phyloP scores from a whole-genome alignment of 805 yeast genomes.

The Ogataea dorogensis region DNA sequence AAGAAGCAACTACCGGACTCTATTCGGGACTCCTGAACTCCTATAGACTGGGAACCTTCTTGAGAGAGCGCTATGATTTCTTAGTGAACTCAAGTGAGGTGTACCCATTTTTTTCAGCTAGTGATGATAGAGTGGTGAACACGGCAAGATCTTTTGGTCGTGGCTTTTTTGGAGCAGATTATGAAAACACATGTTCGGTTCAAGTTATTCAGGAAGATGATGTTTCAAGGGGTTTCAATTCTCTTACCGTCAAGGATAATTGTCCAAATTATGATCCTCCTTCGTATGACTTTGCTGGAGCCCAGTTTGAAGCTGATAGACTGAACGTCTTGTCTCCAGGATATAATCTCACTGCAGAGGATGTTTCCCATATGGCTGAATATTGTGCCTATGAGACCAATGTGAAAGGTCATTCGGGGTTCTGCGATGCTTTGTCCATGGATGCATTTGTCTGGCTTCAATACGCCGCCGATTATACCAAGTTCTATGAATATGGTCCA shows the following conservation, averaged over 20 bases:
- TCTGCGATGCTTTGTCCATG: constrained; percentile 63
- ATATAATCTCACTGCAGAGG: constrained; percentile 46
- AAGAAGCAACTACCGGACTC: constrained; percentile 47
- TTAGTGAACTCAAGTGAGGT: constrained; percentile 38
- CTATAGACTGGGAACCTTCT: constrained; percentile 43
- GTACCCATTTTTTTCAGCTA: constrained; percentile 51
- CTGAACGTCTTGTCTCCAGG: constrained; percentile 52
- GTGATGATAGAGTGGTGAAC: constrained; percentile 49
- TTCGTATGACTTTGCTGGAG: constrained; percentile 30
- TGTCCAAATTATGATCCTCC: constrained; percentile 34
- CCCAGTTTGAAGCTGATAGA: constrained; percentile 49
- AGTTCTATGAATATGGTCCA: constrained; percentile 59
- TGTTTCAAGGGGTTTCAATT: constrained; percentile 47
- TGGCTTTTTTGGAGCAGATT: constrained; percentile 50
- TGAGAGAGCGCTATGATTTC: constrained; percentile 47
- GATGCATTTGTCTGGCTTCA: constrained; percentile 61
- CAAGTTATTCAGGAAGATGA: constrained; percentile 46
- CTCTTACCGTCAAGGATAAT: constrained; percentile 38
- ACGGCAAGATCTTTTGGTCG: constrained; percentile 52
- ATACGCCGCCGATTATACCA: constrained; percentile 53
- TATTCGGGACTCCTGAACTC: constrained; percentile 52
- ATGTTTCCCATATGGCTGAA: constrained; percentile 49
- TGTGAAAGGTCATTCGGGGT: constrained; percentile 59
- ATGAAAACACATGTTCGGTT: constrained; percentile 35
- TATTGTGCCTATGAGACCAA: constrained; percentile 73